Evolutionary conservation across 257 asterid genomes (phyloP).

Genomic region (Salvia rosmarinus): DNA sequence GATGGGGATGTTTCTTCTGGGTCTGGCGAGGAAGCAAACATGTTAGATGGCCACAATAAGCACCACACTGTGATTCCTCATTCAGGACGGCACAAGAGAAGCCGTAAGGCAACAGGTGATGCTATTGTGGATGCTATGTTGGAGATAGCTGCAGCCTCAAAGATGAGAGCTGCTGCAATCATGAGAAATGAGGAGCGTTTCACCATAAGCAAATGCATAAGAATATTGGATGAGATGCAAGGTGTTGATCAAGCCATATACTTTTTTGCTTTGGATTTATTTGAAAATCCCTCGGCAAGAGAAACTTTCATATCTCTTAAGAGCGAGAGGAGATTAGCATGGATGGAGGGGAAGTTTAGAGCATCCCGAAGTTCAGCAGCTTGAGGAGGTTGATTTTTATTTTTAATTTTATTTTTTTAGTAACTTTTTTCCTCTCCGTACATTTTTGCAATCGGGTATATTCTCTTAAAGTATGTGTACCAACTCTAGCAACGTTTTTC

Average conservation of each 20-base stretch:
- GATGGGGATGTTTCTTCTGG: constrained; percentile 90
- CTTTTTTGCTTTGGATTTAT: constrained; percentile 78
- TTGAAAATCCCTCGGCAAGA: constrained; percentile 74
- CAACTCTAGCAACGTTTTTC: constrained; percentile 28
- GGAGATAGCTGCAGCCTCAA: constrained; percentile 92
- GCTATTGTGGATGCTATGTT: constrained; percentile 96
- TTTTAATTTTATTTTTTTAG: too few relatives aligned
- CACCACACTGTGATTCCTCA: constrained; percentile 52
- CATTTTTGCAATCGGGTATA: constrained; percentile 26
- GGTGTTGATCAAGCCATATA: constrained; percentile 73
- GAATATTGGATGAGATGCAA: constrained; percentile 82
- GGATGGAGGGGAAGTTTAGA: constrained; percentile 80
- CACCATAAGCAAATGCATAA: constrained; percentile 83
- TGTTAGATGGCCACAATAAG: constrained; percentile 70
- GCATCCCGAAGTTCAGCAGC: constrained; percentile 58
- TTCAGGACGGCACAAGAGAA: constrained; percentile 77
- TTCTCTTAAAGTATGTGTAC: constrained; percentile 29
- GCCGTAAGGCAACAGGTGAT: constrained; percentile 89
- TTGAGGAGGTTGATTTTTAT: constrained; percentile 36
- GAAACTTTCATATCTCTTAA: constrained; percentile 75
- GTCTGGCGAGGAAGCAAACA: constrained; percentile 78
- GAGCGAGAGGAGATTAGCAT: constrained; percentile 67
- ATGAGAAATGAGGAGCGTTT: constrained; percentile 79
- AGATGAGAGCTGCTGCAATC: constrained; percentile 88
- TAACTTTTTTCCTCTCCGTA: neutral